Base-by-base conservation (phyloP, 2,329 filamentous ascomycete species). In the Verruconis gallopava region DNA sequence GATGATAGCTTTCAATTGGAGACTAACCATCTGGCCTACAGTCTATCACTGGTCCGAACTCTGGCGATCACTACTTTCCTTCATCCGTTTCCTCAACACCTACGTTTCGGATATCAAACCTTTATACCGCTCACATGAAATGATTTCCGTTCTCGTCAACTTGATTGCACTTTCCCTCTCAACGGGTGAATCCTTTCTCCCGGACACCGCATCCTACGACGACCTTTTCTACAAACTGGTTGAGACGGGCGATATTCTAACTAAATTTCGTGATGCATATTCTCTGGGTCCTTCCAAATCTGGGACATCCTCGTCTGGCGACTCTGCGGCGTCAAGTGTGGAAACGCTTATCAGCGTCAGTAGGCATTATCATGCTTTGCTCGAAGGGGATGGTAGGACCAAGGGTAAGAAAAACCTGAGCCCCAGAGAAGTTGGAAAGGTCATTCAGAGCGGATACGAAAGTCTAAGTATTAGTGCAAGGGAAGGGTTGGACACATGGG, bases 161-260 rank as follows among this genome's bases (percentile, higher is more conserved):
- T 67, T 95, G 4, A 69, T 95, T 30, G 85, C 85, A 1, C 72
- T 95, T 30, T 83, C 85, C 2, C 69, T 98, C 5, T 91, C 84
- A 2, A 76, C 78, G 2, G 91, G 91, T 4, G 91, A 96, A 58
- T 79, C 82, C 2, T 96, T 98, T 61, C 71, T 98, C 5, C 91
- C 89, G 0, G 84, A 83, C 21, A 79, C 86, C 1, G 75, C 82
- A 14, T 79, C 85, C 2, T 96, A 96, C 60, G 91, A 98, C 53
- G 91, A 98, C 55, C 70, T 98, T 0, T 96, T 98, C 64, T 98
- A 98, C 73, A 98, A 98, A 63, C 74, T 96, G 2, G 86, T 96
- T 19, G 91, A 98, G 61, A 83, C 81, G 2, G 85, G 88, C 9
- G 85, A 93, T 38, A 73, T 85, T 11, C 71, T 96, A 17, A 66